Percentiles rank a stretch among this genome's conserved stretches.
These are phyloP conservation scores for Aspergillus nidulans DNA, from an alignment of 495 filamentous ascomycete genomes.

Conservation along the genomic window DNA sequence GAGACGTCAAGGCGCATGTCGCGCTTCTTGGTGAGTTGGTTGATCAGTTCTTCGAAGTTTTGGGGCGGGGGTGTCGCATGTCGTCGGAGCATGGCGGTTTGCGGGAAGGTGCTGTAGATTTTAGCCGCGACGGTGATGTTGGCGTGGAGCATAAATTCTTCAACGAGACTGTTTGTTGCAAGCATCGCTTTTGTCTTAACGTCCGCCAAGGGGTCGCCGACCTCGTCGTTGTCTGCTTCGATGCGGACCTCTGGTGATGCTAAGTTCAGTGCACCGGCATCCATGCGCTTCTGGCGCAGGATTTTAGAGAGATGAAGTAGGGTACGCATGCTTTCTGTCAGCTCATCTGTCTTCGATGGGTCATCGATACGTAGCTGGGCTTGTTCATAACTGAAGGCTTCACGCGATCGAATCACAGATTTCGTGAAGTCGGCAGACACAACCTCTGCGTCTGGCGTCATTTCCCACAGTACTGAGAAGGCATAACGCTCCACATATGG, in stretches of 20 bases:
- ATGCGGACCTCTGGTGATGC: constrained; percentile 94
- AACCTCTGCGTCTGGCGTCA: constrained; percentile 79
- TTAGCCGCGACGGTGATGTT: constrained; percentile 89
- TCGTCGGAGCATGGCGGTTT: constrained; percentile 88
- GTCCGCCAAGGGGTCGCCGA: constrained; percentile 84
- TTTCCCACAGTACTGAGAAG: constrained; percentile 93
- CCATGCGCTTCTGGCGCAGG: constrained; percentile 91
- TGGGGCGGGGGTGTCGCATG: constrained; percentile 88
- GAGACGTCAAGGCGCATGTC: constrained; percentile 73
- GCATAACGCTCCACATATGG: constrained; percentile 97
- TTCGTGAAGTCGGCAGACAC: constrained; percentile 83
- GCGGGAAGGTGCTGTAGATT: constrained; percentile 84
- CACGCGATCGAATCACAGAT: constrained; percentile 95
- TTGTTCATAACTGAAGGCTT: constrained; percentile 96
- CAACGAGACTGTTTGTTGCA: constrained; percentile 95
- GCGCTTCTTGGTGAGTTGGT: constrained; percentile 81
- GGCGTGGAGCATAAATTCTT: constrained; percentile 99
- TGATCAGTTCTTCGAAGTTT: constrained; percentile 91
- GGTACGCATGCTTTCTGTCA: constrained; percentile 85
- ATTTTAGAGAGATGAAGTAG: constrained; percentile 88
- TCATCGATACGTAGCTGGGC: constrained; percentile 94
- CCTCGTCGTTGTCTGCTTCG: constrained; percentile 90
- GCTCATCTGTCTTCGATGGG: constrained; percentile 72
- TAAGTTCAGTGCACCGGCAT: constrained; percentile 89
- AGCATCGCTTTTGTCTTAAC: constrained; percentile 90